phyloP scores from a whole-genome alignment of 495 filamentous ascomycete species.

The Daldinia childiae region DNA sequence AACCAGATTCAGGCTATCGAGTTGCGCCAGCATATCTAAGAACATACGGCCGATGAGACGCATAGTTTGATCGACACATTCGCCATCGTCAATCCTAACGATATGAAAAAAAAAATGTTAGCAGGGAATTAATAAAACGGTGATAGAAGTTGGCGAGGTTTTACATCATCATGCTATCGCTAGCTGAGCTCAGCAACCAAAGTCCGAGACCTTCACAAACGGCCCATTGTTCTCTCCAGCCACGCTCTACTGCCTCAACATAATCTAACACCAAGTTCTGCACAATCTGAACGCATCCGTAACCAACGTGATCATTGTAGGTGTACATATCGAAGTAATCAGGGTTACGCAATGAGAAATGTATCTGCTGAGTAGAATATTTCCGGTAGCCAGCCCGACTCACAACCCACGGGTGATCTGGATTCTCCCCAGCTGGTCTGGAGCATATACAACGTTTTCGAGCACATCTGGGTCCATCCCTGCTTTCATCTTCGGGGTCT shows the following conservation, averaged over 20 bases:
- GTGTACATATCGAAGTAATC: background rate
- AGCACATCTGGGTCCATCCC: background rate
- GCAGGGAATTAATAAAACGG: background rate
- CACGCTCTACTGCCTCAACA: background rate
- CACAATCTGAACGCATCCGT: background rate
- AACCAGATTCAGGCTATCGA: constrained; percentile 32
- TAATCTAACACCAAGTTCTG: background rate
- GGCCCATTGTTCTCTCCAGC: background rate
- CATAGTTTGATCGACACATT: constrained; percentile 23
- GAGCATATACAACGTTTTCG: constrained; percentile 43
- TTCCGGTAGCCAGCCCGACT: constrained; percentile 48
- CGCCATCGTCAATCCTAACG: constrained; percentile 43
- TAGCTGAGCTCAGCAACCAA: background rate
- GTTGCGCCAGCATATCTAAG: constrained; percentile 48
- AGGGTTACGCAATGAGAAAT: background rate
- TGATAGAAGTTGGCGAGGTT: background rate
- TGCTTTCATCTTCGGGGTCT: background rate
- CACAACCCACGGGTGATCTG: constrained; percentile 53
- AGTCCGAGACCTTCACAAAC: background rate
- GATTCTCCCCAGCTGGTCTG: constrained; percentile 50
- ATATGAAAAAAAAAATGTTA: background rate
- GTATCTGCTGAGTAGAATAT: constrained; percentile 11
- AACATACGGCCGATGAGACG: constrained; percentile 50
- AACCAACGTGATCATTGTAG: background rate
- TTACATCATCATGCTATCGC: background rate